A percentile compares a stretch with the other conserved stretches of the same genome.
phyloP scores from a whole-genome alignment of 1,284 basidiomycete species.

The Vanrija humicola region DNA sequence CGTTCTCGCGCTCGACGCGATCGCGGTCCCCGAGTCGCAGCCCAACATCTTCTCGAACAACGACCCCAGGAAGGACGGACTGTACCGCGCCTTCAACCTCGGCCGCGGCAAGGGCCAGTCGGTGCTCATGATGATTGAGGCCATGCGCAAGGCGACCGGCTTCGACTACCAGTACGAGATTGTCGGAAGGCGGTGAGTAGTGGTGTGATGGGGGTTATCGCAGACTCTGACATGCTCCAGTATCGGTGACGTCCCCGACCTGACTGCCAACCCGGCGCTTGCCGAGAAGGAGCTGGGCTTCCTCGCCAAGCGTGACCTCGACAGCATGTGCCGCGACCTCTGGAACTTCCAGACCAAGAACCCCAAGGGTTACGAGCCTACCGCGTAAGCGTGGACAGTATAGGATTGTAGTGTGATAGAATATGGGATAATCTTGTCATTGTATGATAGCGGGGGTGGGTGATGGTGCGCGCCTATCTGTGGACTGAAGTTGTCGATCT shows the following conservation, averaged over 20 bases:
- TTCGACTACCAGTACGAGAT: slow-evolving; percentile 64
- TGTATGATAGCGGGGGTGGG: too few relatives aligned
- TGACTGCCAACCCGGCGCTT: slow-evolving; percentile 88
- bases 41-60: slow-evolving; percentile 45
- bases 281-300: slow-evolving; percentile 95
- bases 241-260: slow-evolving; percentile 90
- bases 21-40: slow-evolving; percentile 33
- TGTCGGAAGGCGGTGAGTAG: slow-evolving; percentile 74
- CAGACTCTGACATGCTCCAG: slow-evolving; percentile 49
- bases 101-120: slow-evolving; percentile 90
- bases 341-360: slow-evolving; percentile 92
- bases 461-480: too few relatives aligned
- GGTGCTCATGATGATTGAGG: slow-evolving; percentile 90
- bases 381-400: slow-evolving; percentile 2
- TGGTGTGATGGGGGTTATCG: background rate
- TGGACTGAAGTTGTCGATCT: too few relatives aligned
- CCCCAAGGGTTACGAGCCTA: slow-evolving; percentile 62
- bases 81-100: slow-evolving; percentile 92
- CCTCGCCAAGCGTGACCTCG: slow-evolving; percentile 72
- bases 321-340: slow-evolving; percentile 84
- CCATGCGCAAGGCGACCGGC: slow-evolving; percentile 89
- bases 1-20: slow-evolving; percentile 82
- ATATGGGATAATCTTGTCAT: background rate
- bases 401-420: background rate
- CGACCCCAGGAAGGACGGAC: slow-evolving; percentile 45